A percentile compares a stretch with the other conserved stretches of the same genome.
Conservation (phyloP, 805 yeast genomes). For the Cyberlindnera euphorbiiphila region DNA sequence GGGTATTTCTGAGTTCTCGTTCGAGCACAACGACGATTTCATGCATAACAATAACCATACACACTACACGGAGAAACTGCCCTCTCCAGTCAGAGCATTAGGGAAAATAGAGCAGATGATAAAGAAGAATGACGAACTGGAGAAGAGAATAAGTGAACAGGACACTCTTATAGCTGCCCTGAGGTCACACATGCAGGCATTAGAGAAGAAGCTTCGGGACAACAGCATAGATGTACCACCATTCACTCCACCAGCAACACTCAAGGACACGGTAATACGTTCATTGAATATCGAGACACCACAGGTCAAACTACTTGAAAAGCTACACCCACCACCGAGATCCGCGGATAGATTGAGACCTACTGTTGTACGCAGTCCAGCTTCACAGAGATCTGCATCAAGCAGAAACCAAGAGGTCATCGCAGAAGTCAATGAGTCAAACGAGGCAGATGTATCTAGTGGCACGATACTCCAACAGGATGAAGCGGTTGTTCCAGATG, state of each 20-base stretch:
- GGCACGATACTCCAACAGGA: not conserved
- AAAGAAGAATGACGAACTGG: constrained; percentile 19
- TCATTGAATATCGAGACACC: constrained; percentile 4
- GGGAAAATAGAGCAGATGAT: constrained; percentile 11
- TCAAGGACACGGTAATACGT: constrained; percentile 10
- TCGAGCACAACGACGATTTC: constrained; percentile 15
- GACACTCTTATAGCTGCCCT: constrained; percentile 13
- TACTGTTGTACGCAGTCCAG: constrained; percentile 10
- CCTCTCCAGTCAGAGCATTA: constrained; percentile 10
- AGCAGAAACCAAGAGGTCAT: constrained; percentile 7
- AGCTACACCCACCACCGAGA: constrained; percentile 34
- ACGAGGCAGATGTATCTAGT: not conserved
- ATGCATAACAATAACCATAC: not conserved
- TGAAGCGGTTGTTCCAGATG: not conserved
- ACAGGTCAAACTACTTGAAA: constrained; percentile 6
- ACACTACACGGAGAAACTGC: constrained; percentile 8
- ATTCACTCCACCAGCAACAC: constrained; percentile 9
- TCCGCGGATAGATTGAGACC: constrained; percentile 34
- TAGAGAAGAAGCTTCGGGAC: constrained; percentile 15
- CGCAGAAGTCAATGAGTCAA: not conserved
- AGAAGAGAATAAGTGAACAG: constrained; percentile 18
- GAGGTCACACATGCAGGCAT: constrained; percentile 15
- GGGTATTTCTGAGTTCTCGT: constrained; percentile 19
- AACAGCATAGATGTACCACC: constrained; percentile 13
- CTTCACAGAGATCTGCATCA: constrained; percentile 1